These are phyloP conservation scores for Sparassis latifolia DNA, from an alignment of 1,284 basidiomycete species.

Conservation along the genomic window DNA sequence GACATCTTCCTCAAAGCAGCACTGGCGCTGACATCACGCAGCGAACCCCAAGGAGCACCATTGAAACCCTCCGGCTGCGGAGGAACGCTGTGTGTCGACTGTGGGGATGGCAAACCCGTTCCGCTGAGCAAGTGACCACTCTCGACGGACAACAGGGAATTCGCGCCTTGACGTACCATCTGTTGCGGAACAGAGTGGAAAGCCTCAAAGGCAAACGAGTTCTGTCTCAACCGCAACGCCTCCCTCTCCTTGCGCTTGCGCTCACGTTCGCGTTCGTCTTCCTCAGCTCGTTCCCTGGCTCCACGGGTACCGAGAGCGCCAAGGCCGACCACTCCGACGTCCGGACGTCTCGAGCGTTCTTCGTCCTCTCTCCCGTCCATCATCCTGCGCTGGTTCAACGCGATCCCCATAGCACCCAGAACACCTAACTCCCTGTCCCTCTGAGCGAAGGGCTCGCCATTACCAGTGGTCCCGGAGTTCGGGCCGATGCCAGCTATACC, in stretches of 20 bases:
- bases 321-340: constrained; percentile 35
- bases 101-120: constrained; percentile 13
- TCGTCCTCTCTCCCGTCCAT: constrained; percentile 35
- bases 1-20: constrained; percentile 26
- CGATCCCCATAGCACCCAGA: constrained; percentile 43
- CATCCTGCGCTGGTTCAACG: constrained; percentile 26
- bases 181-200: constrained; percentile 61
- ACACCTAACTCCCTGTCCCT: constrained; percentile 46
- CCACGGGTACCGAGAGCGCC: constrained; percentile 38
- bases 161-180: constrained; percentile 29
- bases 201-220: constrained; percentile 56
- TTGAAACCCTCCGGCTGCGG: constrained; percentile 14
- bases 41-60: constrained; percentile 18
- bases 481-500: constrained; percentile 23
- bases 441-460: constrained; percentile 31
- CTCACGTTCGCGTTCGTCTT: constrained; percentile 56
- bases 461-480: constrained; percentile 17
- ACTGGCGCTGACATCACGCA: constrained; percentile 23
- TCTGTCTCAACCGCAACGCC: constrained; percentile 32
- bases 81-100: constrained; percentile 14
- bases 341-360: constrained; percentile 28
- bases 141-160: constrained; percentile 30
- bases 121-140: constrained; percentile 15
- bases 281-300: constrained; percentile 54
- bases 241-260: constrained; percentile 49